These are phyloP conservation scores for Magnolia sinica DNA, from an alignment of 164 flowering plant genomes.

Conservation along the genomic window DNA sequence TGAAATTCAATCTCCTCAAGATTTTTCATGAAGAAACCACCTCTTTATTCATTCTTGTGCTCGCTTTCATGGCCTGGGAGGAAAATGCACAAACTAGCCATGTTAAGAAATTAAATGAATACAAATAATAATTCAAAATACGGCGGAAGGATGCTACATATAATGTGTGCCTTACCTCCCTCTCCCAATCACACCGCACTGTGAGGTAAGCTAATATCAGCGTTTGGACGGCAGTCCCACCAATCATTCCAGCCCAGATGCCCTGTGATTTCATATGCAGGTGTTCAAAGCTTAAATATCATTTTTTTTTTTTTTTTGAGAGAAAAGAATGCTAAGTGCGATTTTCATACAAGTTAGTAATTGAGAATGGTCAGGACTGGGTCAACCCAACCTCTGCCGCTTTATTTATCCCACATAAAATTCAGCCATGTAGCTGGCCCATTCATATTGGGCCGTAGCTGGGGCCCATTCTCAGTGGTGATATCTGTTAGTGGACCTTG, in stretches of 20 bases:
- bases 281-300: no score
- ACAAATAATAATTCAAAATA: neutral
- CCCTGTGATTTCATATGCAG: constrained; percentile 33
- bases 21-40: neutral
- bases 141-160: neutral
- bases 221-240: constrained; percentile 66
- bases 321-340: no score
- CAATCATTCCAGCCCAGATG: constrained; percentile 77
- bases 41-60: constrained; percentile 1
- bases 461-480: no score
- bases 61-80: constrained; percentile 5
- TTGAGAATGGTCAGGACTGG: neutral
- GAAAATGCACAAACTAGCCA: neutral
- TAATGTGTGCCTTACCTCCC: constrained; percentile 43
- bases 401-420: no score
- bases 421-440: no score
- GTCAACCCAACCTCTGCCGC: neutral
- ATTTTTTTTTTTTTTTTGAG: no score
- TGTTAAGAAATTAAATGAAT: neutral
- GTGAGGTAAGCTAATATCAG: constrained; percentile 44
- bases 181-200: constrained; percentile 59
- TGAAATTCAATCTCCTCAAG: neutral
- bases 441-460: no score
- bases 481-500: no score
- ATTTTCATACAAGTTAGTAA: neutral